Base-by-base conservation (phyloP, 139 green algal species). In the Yamagishiella unicocca region DNA sequence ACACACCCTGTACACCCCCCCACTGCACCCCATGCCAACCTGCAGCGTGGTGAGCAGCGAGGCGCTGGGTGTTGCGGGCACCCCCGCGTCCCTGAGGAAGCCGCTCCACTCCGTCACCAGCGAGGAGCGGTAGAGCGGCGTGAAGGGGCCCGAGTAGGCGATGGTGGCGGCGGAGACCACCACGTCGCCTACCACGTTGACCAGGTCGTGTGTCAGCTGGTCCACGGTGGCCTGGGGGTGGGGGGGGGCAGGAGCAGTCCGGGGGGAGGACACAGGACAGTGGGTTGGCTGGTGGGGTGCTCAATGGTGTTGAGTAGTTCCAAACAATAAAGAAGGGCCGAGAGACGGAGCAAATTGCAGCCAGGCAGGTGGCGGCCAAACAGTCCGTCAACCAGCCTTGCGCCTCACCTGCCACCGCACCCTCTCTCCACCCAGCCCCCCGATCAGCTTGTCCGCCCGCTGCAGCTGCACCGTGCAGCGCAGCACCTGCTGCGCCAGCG, bases 371-470 rank as follows among this genome's bases (percentile, higher is more conserved):
- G n/a, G n/a, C n/a, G n/a, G n/a, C n/a, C n/a, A n/a, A n/a, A n/a
- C n/a, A n/a, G n/a, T n/a, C n/a, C n/a, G n/a, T n/a, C n/a, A n/a
- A n/a, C n/a, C n/a, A n/a, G n/a, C n/a, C n/a, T 74, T 14, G 5
- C 22, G 29, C 21, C 78, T 75, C 72, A 91, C 70, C 43, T 92
- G 89, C 95, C 95, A 97, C 24, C 94, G 90, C 43, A 93, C 68
- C 50, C 92, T 90, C 88, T 97, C 95, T 1, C 95, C 95, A 58
- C 95, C 95, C 62, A 97, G 90, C 19, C 95, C 95, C 0, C 95
- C 95, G 83, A 97, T 97, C 46, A 97, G 94, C 90, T 97, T 97
- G 76, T 95, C 95, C 1, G 95, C 95, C 24, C 94, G 90, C 38
- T 94, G 82, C 43, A 96, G 92, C 93, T 95, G 93, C 38, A 94